Conservation (phyloP, 2,329 filamentous ascomycete species). For the Blastomyces silverae region DNA sequence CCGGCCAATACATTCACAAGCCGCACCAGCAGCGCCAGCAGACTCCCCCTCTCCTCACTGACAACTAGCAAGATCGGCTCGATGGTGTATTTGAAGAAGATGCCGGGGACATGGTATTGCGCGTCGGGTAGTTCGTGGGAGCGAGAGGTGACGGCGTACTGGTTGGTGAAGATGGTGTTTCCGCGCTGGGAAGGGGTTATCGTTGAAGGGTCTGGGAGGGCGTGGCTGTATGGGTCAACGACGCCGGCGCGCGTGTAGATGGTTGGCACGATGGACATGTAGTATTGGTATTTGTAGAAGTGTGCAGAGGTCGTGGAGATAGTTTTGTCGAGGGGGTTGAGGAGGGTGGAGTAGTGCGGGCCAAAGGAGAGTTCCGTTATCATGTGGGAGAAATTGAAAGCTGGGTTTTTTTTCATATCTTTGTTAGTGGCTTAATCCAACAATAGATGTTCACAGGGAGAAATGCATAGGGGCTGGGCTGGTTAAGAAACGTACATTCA, state of each 20-base stretch:
- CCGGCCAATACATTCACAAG: conserved; percentile 86
- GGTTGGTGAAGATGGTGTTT: conserved; percentile 79
- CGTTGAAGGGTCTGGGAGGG: conserved; percentile 32
- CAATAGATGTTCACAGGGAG: conserved; percentile 7
- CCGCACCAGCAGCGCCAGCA: conserved; percentile 69
- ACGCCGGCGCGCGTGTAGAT: conserved; percentile 60
- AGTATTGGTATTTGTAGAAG: conserved; percentile 98
- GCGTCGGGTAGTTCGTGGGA: conserved; percentile 61
- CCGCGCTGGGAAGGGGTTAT: conserved; percentile 33
- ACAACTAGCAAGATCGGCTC: conserved; percentile 87
- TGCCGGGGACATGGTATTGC: conserved; percentile 61
- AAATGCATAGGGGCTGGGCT: neutral
- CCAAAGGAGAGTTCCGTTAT: conserved; percentile 95
- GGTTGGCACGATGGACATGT: conserved; percentile 88
- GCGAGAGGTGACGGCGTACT: conserved; percentile 95
- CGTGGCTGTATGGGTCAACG: conserved; percentile 40
- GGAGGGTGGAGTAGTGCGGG: conserved; percentile 87
- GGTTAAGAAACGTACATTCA: conserved; percentile 50
- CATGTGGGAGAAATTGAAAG: conserved; percentile 96
- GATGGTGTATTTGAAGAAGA: conserved; percentile 99
- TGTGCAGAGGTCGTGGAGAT: conserved; percentile 65
- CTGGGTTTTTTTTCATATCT: conserved; percentile 39
- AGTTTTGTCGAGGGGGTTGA: conserved; percentile 90
- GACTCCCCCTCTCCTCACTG: conserved; percentile 68
- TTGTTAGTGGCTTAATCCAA: conserved; percentile 12